Conservation (phyloP, 768 basidiomycete species). For the Cytidiella melzeri region DNA sequence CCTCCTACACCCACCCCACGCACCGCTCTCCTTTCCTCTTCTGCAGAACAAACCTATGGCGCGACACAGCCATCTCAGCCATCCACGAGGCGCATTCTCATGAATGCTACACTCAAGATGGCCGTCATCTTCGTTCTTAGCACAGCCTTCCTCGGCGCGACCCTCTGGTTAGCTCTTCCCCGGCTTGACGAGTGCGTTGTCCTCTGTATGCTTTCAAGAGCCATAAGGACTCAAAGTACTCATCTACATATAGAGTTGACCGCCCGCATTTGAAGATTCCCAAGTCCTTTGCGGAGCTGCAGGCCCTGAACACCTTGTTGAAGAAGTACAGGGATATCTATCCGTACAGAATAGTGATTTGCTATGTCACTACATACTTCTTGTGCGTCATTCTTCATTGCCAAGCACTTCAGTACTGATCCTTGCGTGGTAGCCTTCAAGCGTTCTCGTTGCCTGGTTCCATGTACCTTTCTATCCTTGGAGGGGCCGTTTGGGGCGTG, state of each 20-base stretch:
- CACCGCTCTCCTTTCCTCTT: slow-evolving; percentile 20
- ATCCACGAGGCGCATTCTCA: slow-evolving; percentile 53
- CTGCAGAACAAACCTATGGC: slow-evolving; percentile 37
- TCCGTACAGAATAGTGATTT: slow-evolving; percentile 78
- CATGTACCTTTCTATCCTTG: slow-evolving; percentile 96
- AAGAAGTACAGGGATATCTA: slow-evolving; percentile 92
- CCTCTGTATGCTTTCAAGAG: slow-evolving; percentile 1
- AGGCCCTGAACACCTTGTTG: slow-evolving; percentile 76
- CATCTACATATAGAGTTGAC: slow-evolving; percentile 52
- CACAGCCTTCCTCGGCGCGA: slow-evolving; percentile 63
- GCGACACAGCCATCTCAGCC: slow-evolving; percentile 30
- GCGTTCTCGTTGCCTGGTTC: slow-evolving; percentile 95
- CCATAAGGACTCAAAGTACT: slow-evolving; percentile 5
- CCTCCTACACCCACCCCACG: slow-evolving; percentile 30
- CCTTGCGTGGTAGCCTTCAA: slow-evolving; percentile 57
- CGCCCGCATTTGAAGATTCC: slow-evolving; percentile 74
- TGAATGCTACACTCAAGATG: slow-evolving; percentile 83
- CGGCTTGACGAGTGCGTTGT: slow-evolving; percentile 70
- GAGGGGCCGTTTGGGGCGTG: slow-evolving; percentile 94
- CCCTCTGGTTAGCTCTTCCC: slow-evolving; percentile 78
- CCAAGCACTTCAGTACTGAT: no score
- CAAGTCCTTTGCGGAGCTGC: slow-evolving; percentile 80
- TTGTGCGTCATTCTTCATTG: no score
- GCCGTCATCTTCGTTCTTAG: slow-evolving; percentile 68
- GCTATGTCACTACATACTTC: slow-evolving; percentile 85